A percentile compares a stretch with the other conserved stretches of the same genome.
Evolutionary conservation across 169 alveolate genomes (phyloP).

Genomic region (Theileria parva): DNA sequence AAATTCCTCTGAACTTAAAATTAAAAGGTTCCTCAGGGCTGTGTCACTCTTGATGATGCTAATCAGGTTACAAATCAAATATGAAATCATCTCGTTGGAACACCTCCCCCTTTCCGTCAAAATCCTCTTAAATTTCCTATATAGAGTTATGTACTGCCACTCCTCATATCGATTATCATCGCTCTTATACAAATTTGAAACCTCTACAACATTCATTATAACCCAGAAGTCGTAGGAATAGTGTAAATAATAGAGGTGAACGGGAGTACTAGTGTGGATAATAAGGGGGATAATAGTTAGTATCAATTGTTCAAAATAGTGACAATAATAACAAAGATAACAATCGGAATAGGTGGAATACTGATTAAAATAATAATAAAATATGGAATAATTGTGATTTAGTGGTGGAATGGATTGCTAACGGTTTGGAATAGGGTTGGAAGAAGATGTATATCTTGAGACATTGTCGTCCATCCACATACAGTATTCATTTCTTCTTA

Average conservation of each 20-base stretch:
- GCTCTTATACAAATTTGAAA: constrained; percentile 14
- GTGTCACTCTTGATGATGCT: constrained; percentile 5
- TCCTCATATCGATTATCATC: background rate
- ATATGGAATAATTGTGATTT: background rate
- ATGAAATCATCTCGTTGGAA: background rate
- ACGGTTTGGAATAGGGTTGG: constrained; percentile 38
- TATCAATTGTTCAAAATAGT: background rate
- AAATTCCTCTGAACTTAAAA: constrained; percentile 14
- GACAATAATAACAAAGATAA: no score
- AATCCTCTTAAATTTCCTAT: constrained; percentile 17
- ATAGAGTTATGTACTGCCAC: constrained; percentile 21
- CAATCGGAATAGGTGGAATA: no score
- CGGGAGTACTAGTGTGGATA: background rate
- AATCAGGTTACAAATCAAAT: constrained; percentile 4
- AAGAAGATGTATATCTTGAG: constrained; percentile 25
- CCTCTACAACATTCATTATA: constrained; percentile 1
- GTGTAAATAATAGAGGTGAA: no score
- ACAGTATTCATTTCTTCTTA: background rate
- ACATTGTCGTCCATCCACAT: constrained; percentile 7
- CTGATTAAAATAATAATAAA: background rate
- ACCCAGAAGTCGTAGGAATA: background rate
- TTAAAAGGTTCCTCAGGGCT: constrained; percentile 21
- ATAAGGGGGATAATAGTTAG: background rate
- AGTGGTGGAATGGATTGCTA: background rate
- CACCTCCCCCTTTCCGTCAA: constrained; percentile 26